Conservation (phyloP, 73 alveolate genomes). For the Tetrahymena elliotti region DNA sequence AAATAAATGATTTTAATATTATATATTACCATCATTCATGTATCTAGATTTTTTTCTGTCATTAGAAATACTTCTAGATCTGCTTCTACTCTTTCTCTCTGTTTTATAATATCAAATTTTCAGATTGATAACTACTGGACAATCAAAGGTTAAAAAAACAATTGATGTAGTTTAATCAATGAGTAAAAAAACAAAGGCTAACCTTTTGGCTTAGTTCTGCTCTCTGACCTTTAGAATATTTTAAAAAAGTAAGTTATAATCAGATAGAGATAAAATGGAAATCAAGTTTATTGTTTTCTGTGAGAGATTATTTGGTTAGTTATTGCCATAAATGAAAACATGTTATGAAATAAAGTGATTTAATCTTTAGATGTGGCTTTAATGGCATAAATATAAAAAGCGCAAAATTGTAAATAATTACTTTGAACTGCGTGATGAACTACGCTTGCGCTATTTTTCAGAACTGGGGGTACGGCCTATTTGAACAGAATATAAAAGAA, state of each 20-base stretch:
- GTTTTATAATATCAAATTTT: background rate
- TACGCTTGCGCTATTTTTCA: background rate
- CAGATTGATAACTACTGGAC: background rate
- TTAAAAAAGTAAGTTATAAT: background rate
- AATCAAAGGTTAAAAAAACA: background rate
- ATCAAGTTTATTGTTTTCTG: background rate
- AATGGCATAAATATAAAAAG: background rate
- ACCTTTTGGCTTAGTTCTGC: background rate
- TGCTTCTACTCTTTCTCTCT: background rate
- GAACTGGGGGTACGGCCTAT: background rate
- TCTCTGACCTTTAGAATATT: background rate
- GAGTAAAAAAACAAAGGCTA: background rate
- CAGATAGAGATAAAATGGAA: too few species aligned
- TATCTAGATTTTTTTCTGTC: background rate
- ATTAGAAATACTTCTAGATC: background rate
- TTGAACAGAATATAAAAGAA: background rate
- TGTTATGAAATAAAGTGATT: background rate
- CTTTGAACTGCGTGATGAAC: conserved; percentile 1
- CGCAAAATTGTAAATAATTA: background rate
- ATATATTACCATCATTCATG: background rate
- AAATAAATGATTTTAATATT: background rate
- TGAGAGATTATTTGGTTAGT: background rate
- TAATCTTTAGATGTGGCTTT: background rate
- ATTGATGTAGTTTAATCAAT: too few species aligned
- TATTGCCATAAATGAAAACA: background rate